Evolutionary conservation across 805 yeast species (phyloP).

Genomic region (Candida alai): DNA sequence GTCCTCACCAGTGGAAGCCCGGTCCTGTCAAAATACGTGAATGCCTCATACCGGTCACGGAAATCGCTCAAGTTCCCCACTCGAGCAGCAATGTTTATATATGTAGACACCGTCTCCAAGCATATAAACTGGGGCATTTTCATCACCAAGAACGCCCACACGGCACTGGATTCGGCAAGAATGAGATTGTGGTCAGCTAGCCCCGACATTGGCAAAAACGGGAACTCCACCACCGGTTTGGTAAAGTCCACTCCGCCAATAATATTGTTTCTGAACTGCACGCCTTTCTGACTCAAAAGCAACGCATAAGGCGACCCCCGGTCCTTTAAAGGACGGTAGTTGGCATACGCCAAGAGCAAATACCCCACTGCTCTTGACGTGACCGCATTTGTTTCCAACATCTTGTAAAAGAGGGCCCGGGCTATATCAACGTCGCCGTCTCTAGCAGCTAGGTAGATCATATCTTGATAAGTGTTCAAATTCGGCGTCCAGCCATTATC

Average conservation of each 20-base stretch:
- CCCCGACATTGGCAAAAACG: conserved; percentile 62
- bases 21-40: conserved; percentile 25
- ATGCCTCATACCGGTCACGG: conserved; percentile 25
- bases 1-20: conserved; percentile 18
- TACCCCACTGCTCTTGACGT: conserved; percentile 42
- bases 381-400: conserved; percentile 32
- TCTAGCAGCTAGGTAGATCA: conserved; percentile 72
- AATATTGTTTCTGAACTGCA: conserved; percentile 43
- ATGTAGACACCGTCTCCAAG: conserved; percentile 44
- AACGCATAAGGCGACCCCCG: conserved; percentile 28
- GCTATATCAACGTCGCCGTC: conserved; percentile 76
- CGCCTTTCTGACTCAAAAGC: conserved; percentile 43
- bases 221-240: conserved; percentile 36
- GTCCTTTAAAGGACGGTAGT: conserved; percentile 16
- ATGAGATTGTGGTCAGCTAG: conserved; percentile 41
- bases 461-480: conserved; percentile 54
- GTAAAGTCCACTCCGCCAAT: conserved; percentile 25
- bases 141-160: conserved; percentile 56
- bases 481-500: conserved; percentile 40
- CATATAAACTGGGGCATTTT: conserved; percentile 42
- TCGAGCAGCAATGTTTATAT: conserved; percentile 44
- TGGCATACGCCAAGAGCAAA: conserved; percentile 49
- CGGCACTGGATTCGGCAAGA: conserved; percentile 72
- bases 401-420: conserved; percentile 59
- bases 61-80: conserved; percentile 32